A percentile compares a stretch with the other conserved stretches of the same genome.
Conservation (phyloP, 371 early-diverging fungal genomes). For the Mycotypha africana region DNA sequence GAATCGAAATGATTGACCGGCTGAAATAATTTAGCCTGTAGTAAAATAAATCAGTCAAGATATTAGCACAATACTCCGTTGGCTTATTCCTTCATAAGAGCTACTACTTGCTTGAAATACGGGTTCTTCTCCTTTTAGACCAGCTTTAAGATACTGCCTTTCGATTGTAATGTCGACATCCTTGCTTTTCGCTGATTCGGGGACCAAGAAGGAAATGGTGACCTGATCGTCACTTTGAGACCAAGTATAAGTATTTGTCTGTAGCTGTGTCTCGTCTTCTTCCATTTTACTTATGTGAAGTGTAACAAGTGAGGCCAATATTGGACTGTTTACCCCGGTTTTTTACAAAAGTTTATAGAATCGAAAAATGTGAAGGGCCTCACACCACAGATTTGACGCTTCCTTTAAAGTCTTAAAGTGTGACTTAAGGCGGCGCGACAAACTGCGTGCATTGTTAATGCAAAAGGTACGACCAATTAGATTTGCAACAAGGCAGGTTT, state of each 20-base stretch:
- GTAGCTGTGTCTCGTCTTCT: slow-evolving; percentile 39
- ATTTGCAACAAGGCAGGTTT: no score
- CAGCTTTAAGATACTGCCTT: slow-evolving; percentile 33
- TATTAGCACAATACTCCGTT: background rate
- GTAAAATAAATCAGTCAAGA: background rate
- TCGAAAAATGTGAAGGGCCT: no score
- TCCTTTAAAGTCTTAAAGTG: no score
- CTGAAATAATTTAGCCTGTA: slow-evolving; percentile 45
- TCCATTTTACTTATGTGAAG: no score
- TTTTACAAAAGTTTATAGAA: no score
- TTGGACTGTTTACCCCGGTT: no score
- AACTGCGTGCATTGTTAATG: no score
- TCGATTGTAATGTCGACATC: slow-evolving; percentile 43
- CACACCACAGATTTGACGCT: no score
- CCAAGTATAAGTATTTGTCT: slow-evolving; percentile 46
- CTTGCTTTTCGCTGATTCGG: slow-evolving; percentile 32
- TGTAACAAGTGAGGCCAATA: no score
- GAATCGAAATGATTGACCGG: slow-evolving; percentile 42
- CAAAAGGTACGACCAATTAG: no score
- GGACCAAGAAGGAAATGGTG: slow-evolving; percentile 47
- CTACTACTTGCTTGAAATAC: slow-evolving; percentile 39
- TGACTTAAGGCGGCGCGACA: no score
- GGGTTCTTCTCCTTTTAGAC: slow-evolving; percentile 42
- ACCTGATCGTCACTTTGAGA: slow-evolving; percentile 43
- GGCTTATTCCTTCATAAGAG: background rate